Base-by-base conservation (phyloP, 2,329 filamentous ascomycete genomes). In the Aspergillus hortae region DNA sequence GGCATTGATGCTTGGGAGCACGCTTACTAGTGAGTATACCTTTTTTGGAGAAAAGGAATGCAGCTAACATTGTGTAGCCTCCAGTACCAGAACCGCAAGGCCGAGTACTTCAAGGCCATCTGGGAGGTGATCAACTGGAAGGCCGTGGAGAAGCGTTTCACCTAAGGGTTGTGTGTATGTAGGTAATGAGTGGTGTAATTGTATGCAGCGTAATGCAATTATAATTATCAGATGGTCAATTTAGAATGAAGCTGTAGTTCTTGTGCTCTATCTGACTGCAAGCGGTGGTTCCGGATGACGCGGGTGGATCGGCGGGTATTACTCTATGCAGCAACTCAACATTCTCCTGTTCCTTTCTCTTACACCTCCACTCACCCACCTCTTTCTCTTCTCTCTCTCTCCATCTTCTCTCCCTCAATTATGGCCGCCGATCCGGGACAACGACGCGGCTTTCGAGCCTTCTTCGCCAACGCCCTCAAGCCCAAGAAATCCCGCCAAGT, bases 81-180 rank as follows among this genome's bases (percentile, higher is more conserved):
- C 56, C 90, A 96, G 79, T 96, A 96, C 78, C 83, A 96, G 84
- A 96, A 96, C 81, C 87, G 90, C 74, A 96, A 96, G 85, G 91
- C 88, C 52, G 91, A 96, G 78, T 96, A 96, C 81, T 96, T 96
- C 75, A 83, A 83, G 65, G 90, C 90, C 53, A 88, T 96, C 71
- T 96, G 92, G 92, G 89, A 95, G 62, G 91, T 96, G 46, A 79
- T 96, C 73, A 96, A 96, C 85, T 96, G 92, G 92, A 90, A 91
- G 83, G 84, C 88, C 30, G 92, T 90, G 42, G 86, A 89, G 72
- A 84, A 86, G 80, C 84, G 90, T 59, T 90, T 90, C 67, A 73
- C 78, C 64, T 81, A 78, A 70, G 59, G 21, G 36, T 25, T 41
- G 38, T 42, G 14, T 4, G 15, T 38, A 38, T 7, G 35, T 23